Evolutionary conservation across 495 filamentous ascomycete genomes (phyloP), one percentile per base, ranked within the genome.

Genomic region (Daldinia grandis): DNA sequence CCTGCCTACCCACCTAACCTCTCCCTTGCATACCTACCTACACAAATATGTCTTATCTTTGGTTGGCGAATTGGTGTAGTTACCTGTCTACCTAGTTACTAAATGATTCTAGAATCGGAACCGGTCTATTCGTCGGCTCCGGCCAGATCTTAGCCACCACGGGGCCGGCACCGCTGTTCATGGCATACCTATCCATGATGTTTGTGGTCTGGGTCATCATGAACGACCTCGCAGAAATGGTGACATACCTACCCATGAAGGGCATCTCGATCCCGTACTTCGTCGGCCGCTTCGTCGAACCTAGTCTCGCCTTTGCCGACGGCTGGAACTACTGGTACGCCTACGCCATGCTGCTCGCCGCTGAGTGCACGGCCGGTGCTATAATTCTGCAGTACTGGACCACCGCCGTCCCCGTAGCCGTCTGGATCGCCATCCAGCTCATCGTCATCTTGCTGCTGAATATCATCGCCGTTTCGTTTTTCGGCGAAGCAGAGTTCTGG

Each of bases 241-340:
- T 87, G 25, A 89, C 89, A 40, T 91, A 88, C 80, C 84, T 93
- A 17, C 87, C 91, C 1, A 80, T 88, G 71, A 81, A 79, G 40
- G 86, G 86, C 10, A 82, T 83, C 40, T 85, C 84, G 3, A 77
- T 88, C 15, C 84, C 84, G 0, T 82, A 92, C 62, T 93, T 93
- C 68, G 91, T 91, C 21, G 82, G 88, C 61, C 89, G 91, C 53
- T 90, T 90, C 62, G 88, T 94, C 62, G 91, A 93, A 66, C 85
- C 87, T 10, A 90, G 89, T 72, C 80, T 95, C 71, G 92, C 92
- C 15, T 94, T 94, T 72, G 90, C 93, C 40, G 89, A 90, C 73
- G 93, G 93, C 15, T 93, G 91, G 91, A 93, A 93, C 67, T 91
- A 84, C 69, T 85, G 82, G 82, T 84, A 86, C 51, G 80, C 81